phyloP scores from a whole-genome alignment of 2,329 filamentous ascomycete species.

The Magnaporthiopsis rhizophila region DNA sequence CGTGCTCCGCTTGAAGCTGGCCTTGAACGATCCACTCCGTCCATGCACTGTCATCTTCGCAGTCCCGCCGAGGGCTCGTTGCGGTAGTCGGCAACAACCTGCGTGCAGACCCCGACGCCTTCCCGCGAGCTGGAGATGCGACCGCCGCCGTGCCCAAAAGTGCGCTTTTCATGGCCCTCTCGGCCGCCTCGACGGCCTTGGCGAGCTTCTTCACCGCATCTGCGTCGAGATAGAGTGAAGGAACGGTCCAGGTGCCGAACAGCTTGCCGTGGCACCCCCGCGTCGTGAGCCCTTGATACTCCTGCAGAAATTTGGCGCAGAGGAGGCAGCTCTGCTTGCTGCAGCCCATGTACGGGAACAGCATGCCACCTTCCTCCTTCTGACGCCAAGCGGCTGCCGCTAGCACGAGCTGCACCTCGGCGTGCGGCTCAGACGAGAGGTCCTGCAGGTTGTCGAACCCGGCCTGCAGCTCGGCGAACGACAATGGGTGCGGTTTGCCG shows the following conservation, averaged over 20 bases:
- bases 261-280: background rate
- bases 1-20: no score
- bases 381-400: background rate
- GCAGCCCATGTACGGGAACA: background rate
- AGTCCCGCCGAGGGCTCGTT: no score
- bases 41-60: no score
- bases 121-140: no score
- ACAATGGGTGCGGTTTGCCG: no score
- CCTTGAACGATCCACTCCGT: no score
- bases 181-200: background rate
- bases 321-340: background rate
- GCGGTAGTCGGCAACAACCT: no score
- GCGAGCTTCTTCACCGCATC: background rate
- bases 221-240: background rate
- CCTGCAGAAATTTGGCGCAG: background rate
- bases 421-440: background rate
- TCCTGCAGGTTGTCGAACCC: background rate
- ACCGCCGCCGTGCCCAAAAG: no score
- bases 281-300: background rate
- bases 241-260: background rate
- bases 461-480: no score
- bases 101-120: no score
- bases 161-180: background rate
- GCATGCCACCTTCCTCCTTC: background rate
- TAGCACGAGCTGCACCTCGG: background rate